Base-by-base conservation (phyloP, 2,329 filamentous ascomycete species). In the Tolypocladium tundrense region DNA sequence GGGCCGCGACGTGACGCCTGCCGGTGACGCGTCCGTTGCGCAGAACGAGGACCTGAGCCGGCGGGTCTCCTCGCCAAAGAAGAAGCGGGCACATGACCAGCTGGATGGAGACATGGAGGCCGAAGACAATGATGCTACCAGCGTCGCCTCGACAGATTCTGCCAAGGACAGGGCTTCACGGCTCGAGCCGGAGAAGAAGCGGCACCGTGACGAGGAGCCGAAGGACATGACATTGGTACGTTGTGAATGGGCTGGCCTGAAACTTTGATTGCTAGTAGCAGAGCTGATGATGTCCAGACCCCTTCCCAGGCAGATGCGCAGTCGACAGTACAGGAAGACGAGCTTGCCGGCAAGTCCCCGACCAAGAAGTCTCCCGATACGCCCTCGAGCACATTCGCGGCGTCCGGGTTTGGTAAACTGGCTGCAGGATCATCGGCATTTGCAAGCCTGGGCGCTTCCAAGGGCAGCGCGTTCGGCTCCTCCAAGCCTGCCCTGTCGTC, bases 361-460 rank as follows among this genome's bases (percentile, higher is more conserved):
- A 55, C 60, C 42, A 69, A 70, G 57, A 65, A 68, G 54, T 50
- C 62, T 37, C 60, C 62, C 41, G 67, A 70, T 55, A 80, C 83
- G 21, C 84, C 87, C 8, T 61, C 77, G 14, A 81, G 82, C 11
- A 83, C 86, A 7, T 91, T 91, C 69, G 83, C 84, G 27, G 79
- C 78, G 53, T 91, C 88, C 3, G 83, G 81, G 21, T 85, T 91
- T 66, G 82, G 86, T 56, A 84, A 86, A 56, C 81, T 90, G 57
- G 79, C 86, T 9, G 75, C 80, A 31, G 80, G 82, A 6, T 75
- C 80, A 33, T 90, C 87, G 4, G 85, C 85, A 0, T 90, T 90
- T 67, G 83, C 84, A 43, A 69, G 76, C 21, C 67, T 87, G 51
- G 80, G 79, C 45, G 70, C 68, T 58, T 74, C 72, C 7, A 75